phyloP scores from a whole-genome alignment of 495 filamentous ascomycete genomes.

The Penicillium malachiteum region DNA sequence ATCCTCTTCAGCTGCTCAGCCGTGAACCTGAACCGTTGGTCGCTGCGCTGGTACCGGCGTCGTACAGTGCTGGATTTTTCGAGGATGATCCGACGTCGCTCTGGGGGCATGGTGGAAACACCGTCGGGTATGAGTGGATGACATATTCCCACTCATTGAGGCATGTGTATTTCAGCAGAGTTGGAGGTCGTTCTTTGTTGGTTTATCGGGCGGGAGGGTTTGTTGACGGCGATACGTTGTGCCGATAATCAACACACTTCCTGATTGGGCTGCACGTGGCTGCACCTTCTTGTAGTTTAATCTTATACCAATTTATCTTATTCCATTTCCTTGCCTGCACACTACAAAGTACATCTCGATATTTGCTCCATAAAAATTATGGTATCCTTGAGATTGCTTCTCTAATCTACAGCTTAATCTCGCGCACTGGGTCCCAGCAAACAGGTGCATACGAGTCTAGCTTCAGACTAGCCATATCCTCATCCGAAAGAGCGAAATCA shows the following conservation, averaged over 20 bases:
- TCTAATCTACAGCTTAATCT: constrained; percentile 26
- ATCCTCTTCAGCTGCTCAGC: constrained; percentile 42
- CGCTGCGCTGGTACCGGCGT: constrained; percentile 49
- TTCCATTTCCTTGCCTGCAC: too few relatives aligned
- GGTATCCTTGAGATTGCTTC: too few relatives aligned
- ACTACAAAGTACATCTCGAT: too few relatives aligned
- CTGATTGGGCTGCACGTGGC: constrained; percentile 10
- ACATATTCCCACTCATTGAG: constrained; percentile 16
- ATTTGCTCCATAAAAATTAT: too few relatives aligned
- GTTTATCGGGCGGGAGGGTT: constrained; percentile 3
- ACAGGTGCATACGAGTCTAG: constrained; percentile 60
- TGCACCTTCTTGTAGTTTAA: too few relatives aligned
- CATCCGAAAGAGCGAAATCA: constrained; percentile 70
- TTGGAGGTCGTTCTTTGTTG: neutral
- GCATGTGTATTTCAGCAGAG: constrained; percentile 2
- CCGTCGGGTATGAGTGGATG: constrained; percentile 21
- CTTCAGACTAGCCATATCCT: constrained; percentile 57
- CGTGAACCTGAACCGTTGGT: constrained; percentile 42
- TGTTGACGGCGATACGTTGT: constrained; percentile 35
- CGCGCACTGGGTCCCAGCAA: constrained; percentile 71
- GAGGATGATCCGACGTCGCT: constrained; percentile 41
- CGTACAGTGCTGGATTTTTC: constrained; percentile 47
- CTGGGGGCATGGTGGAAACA: constrained; percentile 36
- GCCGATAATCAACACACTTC: constrained; percentile 34
- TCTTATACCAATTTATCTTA: too few relatives aligned